Conservation (phyloP, 179 eudicot genomes). For the Beta corolliflora region DNA sequence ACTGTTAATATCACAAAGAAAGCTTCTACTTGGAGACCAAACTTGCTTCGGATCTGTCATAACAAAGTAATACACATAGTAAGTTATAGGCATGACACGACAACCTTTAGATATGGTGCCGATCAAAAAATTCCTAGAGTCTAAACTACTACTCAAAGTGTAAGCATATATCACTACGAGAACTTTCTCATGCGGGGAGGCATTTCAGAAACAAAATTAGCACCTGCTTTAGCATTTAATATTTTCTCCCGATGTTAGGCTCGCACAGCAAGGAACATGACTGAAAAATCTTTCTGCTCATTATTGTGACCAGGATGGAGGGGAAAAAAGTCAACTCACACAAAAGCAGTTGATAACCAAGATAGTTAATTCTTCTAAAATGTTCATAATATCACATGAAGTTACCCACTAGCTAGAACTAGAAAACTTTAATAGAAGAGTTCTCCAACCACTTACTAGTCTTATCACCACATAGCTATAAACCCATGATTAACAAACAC, state of each 20-base stretch:
- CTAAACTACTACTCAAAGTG: background rate
- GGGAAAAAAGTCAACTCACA: background rate
- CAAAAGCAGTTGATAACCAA: background rate
- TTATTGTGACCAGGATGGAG: background rate
- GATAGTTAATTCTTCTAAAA: background rate
- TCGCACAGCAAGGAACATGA: background rate
- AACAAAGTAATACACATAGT: slow-evolving; percentile 4
- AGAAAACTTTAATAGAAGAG: too few relatives aligned
- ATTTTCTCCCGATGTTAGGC: background rate
- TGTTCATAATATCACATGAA: background rate
- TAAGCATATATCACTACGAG: background rate
- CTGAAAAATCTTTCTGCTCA: background rate
- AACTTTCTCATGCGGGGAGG: background rate
- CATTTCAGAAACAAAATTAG: background rate
- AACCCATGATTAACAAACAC: background rate
- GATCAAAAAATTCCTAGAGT: background rate
- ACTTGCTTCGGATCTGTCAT: slow-evolving; percentile 72
- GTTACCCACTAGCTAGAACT: background rate
- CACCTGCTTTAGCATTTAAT: background rate
- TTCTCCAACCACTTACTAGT: background rate
- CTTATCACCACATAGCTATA: background rate
- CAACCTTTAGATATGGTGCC: background rate
- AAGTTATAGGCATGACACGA: slow-evolving; percentile 2
- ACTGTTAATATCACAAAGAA: slow-evolving; percentile 79
- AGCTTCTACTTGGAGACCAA: slow-evolving; percentile 88